Percentiles rank a stretch among this genome's conserved stretches.
Evolutionary conservation across 2,329 filamentous ascomycete genomes (phyloP).

Genomic region (Coniochaeta sp.): DNA sequence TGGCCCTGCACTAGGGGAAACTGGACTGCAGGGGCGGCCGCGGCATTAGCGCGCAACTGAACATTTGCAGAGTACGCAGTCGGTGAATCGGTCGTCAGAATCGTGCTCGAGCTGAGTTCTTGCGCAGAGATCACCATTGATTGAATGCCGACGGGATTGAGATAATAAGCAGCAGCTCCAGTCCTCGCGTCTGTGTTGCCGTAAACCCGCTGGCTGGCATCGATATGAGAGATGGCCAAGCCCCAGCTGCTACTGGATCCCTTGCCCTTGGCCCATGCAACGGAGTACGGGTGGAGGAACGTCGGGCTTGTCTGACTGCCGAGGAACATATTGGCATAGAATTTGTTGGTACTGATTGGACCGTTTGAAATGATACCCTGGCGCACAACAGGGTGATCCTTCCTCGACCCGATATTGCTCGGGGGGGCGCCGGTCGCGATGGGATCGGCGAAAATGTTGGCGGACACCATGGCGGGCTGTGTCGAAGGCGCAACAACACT

Average conservation of each 20-base stretch:
- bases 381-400: conserved; percentile 52
- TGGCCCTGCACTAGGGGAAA: conserved; percentile 88
- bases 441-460: conserved; percentile 48
- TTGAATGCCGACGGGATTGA: conserved; percentile 76
- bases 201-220: conserved; percentile 58
- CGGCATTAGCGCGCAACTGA: conserved; percentile 51
- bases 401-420: conserved; percentile 33
- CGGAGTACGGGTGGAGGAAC: conserved; percentile 69
- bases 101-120: conserved; percentile 58
- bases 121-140: conserved; percentile 71
- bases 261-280: conserved; percentile 59
- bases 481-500: conserved; percentile 8
- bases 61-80: conserved; percentile 58
- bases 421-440: conserved; percentile 46
- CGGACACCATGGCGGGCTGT: conserved; percentile 19
- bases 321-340: conserved; percentile 75
- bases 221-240: conserved; percentile 67
- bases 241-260: conserved; percentile 65
- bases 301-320: conserved; percentile 60
- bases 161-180: conserved; percentile 62
- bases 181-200: conserved; percentile 49
- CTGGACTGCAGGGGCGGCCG: conserved; percentile 52
- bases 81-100: conserved; percentile 43
- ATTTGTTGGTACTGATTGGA: conserved; percentile 69
- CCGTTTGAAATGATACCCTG: conserved; percentile 36